phyloP scores from a whole-genome alignment of 2,329 filamentous ascomycete genomes.

The Gnomoniopsis smithogilvyi region DNA sequence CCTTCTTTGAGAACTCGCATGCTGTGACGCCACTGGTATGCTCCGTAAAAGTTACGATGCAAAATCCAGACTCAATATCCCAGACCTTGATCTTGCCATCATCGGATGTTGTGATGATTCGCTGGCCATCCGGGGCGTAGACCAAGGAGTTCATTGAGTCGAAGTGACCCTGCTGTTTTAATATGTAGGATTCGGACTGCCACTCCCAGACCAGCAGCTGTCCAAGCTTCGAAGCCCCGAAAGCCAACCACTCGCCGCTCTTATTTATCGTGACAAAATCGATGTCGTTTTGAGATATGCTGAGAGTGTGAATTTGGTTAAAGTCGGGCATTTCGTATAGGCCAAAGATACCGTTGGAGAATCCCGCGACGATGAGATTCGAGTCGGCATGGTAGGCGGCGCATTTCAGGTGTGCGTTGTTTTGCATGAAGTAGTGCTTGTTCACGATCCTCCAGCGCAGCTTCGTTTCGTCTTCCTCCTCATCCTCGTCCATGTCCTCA shows the following conservation, averaged over 20 bases:
- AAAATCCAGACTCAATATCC: conserved; percentile 96
- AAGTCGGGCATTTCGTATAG: conserved; percentile 96
- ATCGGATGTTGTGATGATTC: conserved; percentile 89
- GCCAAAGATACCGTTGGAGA: conserved; percentile 90
- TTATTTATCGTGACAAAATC: conserved; percentile 93
- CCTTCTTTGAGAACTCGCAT: conserved; percentile 91
- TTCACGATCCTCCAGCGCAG: conserved; percentile 89
- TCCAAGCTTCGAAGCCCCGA: conserved; percentile 90
- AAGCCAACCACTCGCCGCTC: conserved; percentile 94
- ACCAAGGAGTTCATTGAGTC: conserved; percentile 91
- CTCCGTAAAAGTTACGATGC: conserved; percentile 96
- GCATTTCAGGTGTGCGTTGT: conserved; percentile 80
- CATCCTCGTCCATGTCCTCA: conserved; percentile 57
- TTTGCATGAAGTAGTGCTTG: conserved; percentile 91
- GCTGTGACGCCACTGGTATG: conserved; percentile 92
- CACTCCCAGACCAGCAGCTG: conserved; percentile 99
- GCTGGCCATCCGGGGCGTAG: conserved; percentile 91
- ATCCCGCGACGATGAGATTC: conserved; percentile 92
- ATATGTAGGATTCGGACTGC: conserved; percentile 97
- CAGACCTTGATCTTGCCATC: conserved; percentile 99
- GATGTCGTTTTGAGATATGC: conserved; percentile 95
- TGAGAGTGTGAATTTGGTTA: conserved; percentile 86
- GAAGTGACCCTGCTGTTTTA: conserved; percentile 97
- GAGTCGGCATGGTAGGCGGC: conserved; percentile 84
- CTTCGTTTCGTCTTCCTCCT: conserved; percentile 59